These are phyloP conservation scores for Canna indica DNA, from an alignment of 176 grass and related monocot species.

Conservation along the genomic window DNA sequence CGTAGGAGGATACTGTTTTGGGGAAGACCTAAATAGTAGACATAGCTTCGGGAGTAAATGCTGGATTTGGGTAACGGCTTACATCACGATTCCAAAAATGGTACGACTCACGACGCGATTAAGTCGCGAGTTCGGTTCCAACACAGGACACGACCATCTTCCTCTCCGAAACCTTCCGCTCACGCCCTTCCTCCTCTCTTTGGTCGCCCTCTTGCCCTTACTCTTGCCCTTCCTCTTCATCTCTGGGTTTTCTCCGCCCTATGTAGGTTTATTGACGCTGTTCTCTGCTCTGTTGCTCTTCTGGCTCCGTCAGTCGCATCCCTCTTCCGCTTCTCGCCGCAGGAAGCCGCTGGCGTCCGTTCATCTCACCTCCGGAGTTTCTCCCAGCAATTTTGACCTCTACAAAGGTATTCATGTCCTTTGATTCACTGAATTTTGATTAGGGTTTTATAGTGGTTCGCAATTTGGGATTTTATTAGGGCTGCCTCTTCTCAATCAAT, in stretches of 20 bases:
- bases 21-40: too few relatives aligned
- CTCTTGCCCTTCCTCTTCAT: not conserved
- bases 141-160: slow-evolving; percentile 6
- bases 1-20: not conserved
- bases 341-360: not conserved
- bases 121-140: slow-evolving; percentile 1
- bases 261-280: not conserved
- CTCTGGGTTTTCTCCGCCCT: not conserved
- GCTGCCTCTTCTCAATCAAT: not conserved
- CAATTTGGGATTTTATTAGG: not conserved
- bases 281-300: not conserved
- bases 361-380: not conserved
- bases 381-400: not conserved
- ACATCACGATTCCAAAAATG: not conserved
- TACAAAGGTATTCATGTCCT: not conserved
- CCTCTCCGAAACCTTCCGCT: not conserved
- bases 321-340: not conserved
- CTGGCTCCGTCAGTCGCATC: not conserved
- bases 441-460: not conserved
- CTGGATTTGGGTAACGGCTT: not conserved
- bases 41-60: too few relatives aligned
- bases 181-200: not conserved
- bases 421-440: not conserved
- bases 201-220: too few relatives aligned
- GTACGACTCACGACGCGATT: not conserved